Percentiles rank a stretch among this genome's conserved stretches.
Conservation (phyloP, 2,329 filamentous ascomycete genomes). For the Dactylellina drechsleri region DNA sequence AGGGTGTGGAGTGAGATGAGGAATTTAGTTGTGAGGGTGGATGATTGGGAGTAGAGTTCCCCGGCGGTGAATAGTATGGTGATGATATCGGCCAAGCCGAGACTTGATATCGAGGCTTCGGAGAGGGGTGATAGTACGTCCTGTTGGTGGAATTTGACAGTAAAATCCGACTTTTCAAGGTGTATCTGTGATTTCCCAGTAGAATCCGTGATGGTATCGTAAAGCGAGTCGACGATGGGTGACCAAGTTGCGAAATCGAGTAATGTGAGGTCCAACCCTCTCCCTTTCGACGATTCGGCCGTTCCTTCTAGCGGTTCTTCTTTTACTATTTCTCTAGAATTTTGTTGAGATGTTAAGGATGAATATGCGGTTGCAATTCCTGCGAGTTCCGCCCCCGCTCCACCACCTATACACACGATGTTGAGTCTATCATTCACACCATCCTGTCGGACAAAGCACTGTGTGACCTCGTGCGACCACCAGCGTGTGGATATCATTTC, state of each 20-base stretch:
- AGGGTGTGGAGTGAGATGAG: conserved; percentile 69
- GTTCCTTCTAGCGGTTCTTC: neutral
- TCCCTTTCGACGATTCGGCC: neutral
- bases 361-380: conserved; percentile 55
- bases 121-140: conserved; percentile 64
- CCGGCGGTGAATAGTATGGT: conserved; percentile 95
- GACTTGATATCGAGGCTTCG: conserved; percentile 28
- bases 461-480: conserved; percentile 41
- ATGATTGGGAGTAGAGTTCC: conserved; percentile 84
- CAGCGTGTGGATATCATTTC: conserved; percentile 56
- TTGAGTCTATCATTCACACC: conserved; percentile 49
- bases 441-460: conserved; percentile 10
- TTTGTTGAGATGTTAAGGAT: conserved; percentile 2
- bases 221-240: conserved; percentile 70
- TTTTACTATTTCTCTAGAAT: neutral
- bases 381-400: conserved; percentile 70
- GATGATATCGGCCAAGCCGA: conserved; percentile 67
- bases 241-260: conserved; percentile 86
- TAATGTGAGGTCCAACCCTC: conserved; percentile 63
- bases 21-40: conserved; percentile 79
- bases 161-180: conserved; percentile 62
- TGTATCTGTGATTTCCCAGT: conserved; percentile 66
- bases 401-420: conserved; percentile 71
- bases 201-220: conserved; percentile 67
- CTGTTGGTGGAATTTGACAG: conserved; percentile 64